Evolutionary conservation across 495 filamentous ascomycete species (phyloP).

Genomic region (Tuber umbilicatum): DNA sequence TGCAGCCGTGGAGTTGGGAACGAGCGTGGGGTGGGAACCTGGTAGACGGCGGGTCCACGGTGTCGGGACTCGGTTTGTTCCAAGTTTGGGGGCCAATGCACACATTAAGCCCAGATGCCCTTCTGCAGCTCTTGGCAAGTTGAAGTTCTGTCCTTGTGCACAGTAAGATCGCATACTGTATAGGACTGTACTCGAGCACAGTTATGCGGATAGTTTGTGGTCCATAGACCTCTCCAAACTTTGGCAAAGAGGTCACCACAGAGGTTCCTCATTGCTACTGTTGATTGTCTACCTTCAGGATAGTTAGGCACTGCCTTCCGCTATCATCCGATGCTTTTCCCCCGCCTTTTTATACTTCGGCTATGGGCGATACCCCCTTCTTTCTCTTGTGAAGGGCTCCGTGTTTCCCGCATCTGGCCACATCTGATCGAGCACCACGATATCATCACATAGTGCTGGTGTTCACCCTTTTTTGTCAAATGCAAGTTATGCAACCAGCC

Average conservation of each 20-base stretch:
- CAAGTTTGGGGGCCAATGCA: conserved; percentile 2
- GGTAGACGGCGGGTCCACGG: conserved; percentile 32
- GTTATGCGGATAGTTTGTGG: background rate
- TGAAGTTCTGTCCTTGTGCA: background rate
- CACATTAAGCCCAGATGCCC: background rate
- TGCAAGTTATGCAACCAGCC: background rate
- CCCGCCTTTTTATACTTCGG: background rate
- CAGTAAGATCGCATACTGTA: too few species aligned
- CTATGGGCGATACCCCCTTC: background rate
- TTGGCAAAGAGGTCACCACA: background rate
- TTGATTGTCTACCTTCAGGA: background rate
- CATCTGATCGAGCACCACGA: background rate
- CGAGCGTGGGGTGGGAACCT: conserved; percentile 35
- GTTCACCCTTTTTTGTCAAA: background rate
- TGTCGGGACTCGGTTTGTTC: conserved; percentile 25
- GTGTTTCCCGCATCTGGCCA: background rate
- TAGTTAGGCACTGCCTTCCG: too few species aligned
- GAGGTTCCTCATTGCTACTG: background rate
- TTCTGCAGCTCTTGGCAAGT: conserved; percentile 3
- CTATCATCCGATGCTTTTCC: background rate
- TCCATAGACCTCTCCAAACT: background rate
- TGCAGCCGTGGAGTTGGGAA: conserved; percentile 32
- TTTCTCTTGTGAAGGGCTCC: background rate
- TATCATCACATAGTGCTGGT: background rate
- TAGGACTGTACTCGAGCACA: too few species aligned